A percentile compares a stretch with the other conserved stretches of the same genome.
Conservation (phyloP, 2,329 filamentous ascomycete genomes). For the Colletotrichum musae region DNA sequence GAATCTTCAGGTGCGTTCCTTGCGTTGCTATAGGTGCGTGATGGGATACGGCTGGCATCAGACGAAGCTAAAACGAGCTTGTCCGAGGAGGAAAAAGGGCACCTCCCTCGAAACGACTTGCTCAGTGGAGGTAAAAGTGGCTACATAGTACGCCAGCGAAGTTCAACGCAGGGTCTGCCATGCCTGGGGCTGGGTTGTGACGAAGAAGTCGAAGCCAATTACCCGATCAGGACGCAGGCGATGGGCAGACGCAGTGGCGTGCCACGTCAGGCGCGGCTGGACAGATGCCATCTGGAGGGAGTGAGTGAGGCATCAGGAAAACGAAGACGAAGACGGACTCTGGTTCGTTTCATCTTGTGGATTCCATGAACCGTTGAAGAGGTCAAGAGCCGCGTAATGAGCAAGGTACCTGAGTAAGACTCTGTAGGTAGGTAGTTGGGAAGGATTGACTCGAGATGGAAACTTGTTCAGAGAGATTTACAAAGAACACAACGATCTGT, state of each 20-base stretch:
- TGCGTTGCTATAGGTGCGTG: background rate
- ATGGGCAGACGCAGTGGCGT: conserved; percentile 5
- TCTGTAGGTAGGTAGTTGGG: background rate
- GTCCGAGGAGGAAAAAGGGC: background rate
- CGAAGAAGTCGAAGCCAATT: background rate
- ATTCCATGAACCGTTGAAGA: background rate
- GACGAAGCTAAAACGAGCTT: conserved; percentile 35
- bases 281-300: conserved; percentile 29
- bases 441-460: background rate
- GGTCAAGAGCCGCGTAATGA: too few species aligned
- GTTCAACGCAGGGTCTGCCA: conserved; percentile 15
- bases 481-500: background rate
- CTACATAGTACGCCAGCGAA: background rate
- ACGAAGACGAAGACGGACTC: conserved; percentile 11
- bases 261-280: conserved; percentile 5
- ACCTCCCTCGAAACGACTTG: conserved; percentile 26
- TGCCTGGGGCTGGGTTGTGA: conserved; percentile 4
- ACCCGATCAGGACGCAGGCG: background rate
- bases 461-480: background rate
- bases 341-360: conserved; percentile 7
- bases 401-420: background rate
- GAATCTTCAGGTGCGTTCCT: conserved; percentile 15
- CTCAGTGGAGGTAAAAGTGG: conserved; percentile 23
- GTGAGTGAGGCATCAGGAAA: conserved; percentile 1
- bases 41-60: background rate